Conservation (phyloP, 306 rosid genomes). For the Quercus berberidifolia region DNA sequence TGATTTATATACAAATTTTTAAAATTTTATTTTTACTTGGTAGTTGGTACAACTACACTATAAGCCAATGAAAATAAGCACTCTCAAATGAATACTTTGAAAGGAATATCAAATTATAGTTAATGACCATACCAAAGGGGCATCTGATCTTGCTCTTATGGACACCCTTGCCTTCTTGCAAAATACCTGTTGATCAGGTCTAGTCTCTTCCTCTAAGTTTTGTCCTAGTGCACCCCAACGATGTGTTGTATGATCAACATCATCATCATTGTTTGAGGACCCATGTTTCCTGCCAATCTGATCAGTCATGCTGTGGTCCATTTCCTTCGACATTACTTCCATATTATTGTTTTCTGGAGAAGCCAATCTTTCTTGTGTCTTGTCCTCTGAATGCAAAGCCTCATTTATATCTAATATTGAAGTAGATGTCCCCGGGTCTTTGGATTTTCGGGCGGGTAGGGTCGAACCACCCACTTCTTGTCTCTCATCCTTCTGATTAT, state of each 20-base stretch:
- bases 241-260: neutral
- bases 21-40: too few species aligned
- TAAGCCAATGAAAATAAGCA: neutral
- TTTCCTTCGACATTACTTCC: neutral
- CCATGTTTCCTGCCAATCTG: conserved; percentile 7
- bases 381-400: conserved; percentile 16
- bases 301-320: neutral
- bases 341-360: neutral
- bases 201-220: neutral
- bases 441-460: conserved; percentile 19
- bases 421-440: neutral
- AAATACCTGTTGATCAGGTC: conserved; percentile 1
- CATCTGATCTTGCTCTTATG: conserved; percentile 36
- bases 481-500: conserved; percentile 13
- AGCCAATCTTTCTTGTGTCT: conserved; percentile 14
- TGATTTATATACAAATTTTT: too few species aligned
- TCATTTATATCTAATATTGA: conserved; percentile 23
- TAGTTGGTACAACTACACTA: too few species aligned
- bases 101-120: neutral
- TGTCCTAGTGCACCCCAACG: neutral
- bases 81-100: neutral
- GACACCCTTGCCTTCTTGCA: conserved; percentile 39
- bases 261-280: neutral
- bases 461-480: conserved; percentile 13
- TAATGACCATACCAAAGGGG: conserved; percentile 26